Conservation (phyloP, 2,329 filamentous ascomycete species). For the Helotiales sp. region DNA sequence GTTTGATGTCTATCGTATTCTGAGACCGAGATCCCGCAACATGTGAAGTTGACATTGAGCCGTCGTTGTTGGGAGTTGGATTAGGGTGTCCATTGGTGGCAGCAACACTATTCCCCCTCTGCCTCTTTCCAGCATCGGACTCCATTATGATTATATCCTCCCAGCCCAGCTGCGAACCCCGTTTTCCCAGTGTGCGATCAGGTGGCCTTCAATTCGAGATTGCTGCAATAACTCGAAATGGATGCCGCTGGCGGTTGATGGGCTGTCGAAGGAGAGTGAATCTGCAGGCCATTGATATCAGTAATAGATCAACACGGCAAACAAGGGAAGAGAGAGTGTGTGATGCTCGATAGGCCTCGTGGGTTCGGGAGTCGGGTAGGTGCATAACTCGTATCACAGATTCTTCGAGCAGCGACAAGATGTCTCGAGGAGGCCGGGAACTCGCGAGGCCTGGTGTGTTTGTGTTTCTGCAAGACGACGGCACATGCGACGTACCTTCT, state of each 20-base stretch:
- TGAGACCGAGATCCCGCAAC: slow-evolving; percentile 20
- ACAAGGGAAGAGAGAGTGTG: slow-evolving; percentile 18
- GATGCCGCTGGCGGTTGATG: slow-evolving; percentile 11
- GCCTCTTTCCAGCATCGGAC: slow-evolving; percentile 27
- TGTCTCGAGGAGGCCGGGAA: slow-evolving; percentile 30
- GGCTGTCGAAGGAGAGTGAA: slow-evolving; percentile 13
- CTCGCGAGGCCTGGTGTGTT: slow-evolving; percentile 19
- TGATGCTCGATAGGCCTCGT: slow-evolving; percentile 25
- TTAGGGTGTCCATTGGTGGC: slow-evolving; percentile 27
- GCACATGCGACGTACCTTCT: slow-evolving; percentile 27
- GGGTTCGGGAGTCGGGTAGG: slow-evolving; percentile 21
- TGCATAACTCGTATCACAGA: slow-evolving; percentile 21
- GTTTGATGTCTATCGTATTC: slow-evolving; percentile 21
- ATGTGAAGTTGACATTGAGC: slow-evolving; percentile 16
- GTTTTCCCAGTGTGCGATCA: slow-evolving; percentile 7
- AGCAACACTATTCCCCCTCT: slow-evolving; percentile 27
- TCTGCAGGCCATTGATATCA: slow-evolving; percentile 26
- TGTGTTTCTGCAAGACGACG: slow-evolving; percentile 26
- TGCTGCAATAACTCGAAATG: slow-evolving; percentile 16
- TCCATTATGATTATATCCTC: slow-evolving; percentile 28
- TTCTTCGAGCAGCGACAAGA: slow-evolving; percentile 23
- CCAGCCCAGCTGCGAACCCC: slow-evolving; percentile 27
- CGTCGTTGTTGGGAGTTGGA: slow-evolving; percentile 23
- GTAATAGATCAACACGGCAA: slow-evolving; percentile 20
- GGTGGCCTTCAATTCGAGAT: slow-evolving; percentile 7